Base-by-base conservation (phyloP, 768 basidiomycete species). In the Lactarius vividus region DNA sequence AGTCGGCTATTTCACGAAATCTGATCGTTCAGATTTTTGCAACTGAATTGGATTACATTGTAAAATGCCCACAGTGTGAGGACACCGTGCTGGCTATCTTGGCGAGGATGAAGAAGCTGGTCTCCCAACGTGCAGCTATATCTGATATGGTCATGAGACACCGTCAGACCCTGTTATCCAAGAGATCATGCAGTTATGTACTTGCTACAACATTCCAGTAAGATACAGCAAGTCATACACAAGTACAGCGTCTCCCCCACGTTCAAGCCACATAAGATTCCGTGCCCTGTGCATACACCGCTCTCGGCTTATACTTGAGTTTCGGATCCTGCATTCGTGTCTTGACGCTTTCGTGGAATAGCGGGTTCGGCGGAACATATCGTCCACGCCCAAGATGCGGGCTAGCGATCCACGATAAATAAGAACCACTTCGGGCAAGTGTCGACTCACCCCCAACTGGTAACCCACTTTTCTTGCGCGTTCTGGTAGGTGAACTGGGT, bases 41-140 rank as follows among this genome's bases (percentile, higher is more conserved):
- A n/a, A n/a, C n/a, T n/a, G n/a, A n/a, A n/a, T n/a, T n/a, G n/a
- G n/a, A n/a, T n/a, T n/a, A n/a, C n/a, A n/a, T n/a, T n/a, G n/a
- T n/a, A n/a, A n/a, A n/a, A n/a, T n/a, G n/a, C n/a, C n/a, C n/a
- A n/a, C n/a, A n/a, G n/a, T n/a, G n/a, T 71, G 33, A 96, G 68
- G 3, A 84, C 72, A 69, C 88, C 89, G 57, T 75, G 72, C 31
- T 72, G 72, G 7, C 73, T 78, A 16, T 73, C 69, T 59, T 72
- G 13, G 83, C 80, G 16, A 93, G 76, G 2, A 87, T 87, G 54
- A 92, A 75, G 71, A 89, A 93, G 59, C 86, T 87, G 7, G 93
- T 92, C 75, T 96, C 90, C 94, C 95, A 97, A 52, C 86, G 81
- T 0, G 88, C 84, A 13, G 85, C 85, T 18, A 94, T 77, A 31